Percentiles rank a stretch among this genome's conserved stretches.
phyloP scores from a whole-genome alignment of 768 basidiomycete genomes.

The Boletus speciosus region DNA sequence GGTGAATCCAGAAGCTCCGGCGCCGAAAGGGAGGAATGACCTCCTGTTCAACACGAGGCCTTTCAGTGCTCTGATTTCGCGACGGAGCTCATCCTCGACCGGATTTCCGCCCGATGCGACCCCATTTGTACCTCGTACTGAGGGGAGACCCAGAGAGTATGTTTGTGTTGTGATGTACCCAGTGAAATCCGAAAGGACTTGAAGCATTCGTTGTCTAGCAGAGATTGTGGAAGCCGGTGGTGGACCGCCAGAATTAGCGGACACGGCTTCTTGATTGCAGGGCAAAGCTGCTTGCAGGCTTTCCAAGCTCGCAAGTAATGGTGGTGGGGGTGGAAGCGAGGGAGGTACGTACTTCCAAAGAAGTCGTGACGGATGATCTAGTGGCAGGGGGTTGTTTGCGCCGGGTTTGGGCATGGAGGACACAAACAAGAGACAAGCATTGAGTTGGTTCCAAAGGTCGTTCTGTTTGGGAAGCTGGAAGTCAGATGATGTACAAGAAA shows the following conservation, averaged over 20 bases:
- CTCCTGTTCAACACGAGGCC: constrained; percentile 75
- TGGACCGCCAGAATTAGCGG: constrained; percentile 6
- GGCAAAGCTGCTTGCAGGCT: constrained; percentile 22
- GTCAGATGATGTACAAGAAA: not conserved
- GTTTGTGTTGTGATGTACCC: constrained; percentile 77
- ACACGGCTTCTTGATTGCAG: constrained; percentile 13
- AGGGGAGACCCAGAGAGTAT: constrained; percentile 37
- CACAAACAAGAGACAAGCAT: constrained; percentile 48
- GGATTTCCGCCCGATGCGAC: constrained; percentile 18
- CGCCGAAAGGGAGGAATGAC: constrained; percentile 22
- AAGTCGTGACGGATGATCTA: constrained; percentile 24
- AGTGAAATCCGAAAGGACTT: constrained; percentile 68
- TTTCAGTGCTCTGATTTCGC: constrained; percentile 75
- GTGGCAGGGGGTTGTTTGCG: constrained; percentile 1
- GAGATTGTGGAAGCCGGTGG: constrained; percentile 24
- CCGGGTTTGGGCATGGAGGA: constrained; percentile 27
- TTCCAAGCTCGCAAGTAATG: constrained; percentile 25
- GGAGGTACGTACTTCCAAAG: constrained; percentile 41
- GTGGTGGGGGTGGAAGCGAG: constrained; percentile 22
- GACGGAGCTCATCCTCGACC: constrained; percentile 60
- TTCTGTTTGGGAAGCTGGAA: constrained; percentile 30
- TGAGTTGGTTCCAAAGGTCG: constrained; percentile 58
- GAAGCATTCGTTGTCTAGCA: constrained; percentile 56
- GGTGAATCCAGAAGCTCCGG: constrained; percentile 4
- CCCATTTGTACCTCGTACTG: constrained; percentile 18